These are phyloP conservation scores for Yarrowia porcina DNA, from an alignment of 805 yeast species.

Conservation along the genomic window DNA sequence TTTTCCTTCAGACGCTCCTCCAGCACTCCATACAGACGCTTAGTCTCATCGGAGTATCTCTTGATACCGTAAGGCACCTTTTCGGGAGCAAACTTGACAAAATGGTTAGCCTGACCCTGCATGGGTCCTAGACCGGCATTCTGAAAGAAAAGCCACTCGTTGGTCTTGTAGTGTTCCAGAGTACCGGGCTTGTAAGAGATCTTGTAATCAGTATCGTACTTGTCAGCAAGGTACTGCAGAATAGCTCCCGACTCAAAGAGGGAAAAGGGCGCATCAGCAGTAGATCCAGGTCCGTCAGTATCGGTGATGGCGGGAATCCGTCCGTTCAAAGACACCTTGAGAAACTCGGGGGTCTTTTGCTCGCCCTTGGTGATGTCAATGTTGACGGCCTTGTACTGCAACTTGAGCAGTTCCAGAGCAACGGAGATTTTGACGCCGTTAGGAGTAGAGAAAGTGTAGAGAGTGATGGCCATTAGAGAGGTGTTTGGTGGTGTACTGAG, in stretches of 20 bases:
- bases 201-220: slow-evolving; percentile 54
- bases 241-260: slow-evolving; percentile 63
- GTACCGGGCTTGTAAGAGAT: slow-evolving; percentile 41
- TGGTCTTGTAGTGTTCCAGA: slow-evolving; percentile 44
- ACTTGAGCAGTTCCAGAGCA: slow-evolving; percentile 38
- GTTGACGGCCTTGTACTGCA: slow-evolving; percentile 39
- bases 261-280: slow-evolving; percentile 40
- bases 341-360: slow-evolving; percentile 57
- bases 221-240: slow-evolving; percentile 55
- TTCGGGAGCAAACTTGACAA: slow-evolving; percentile 46
- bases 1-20: slow-evolving; percentile 50
- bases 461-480: slow-evolving; percentile 36
- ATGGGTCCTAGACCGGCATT: slow-evolving; percentile 60
- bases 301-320: slow-evolving; percentile 55
- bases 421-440: slow-evolving; percentile 44
- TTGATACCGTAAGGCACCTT: slow-evolving; percentile 53
- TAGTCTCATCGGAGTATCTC: slow-evolving; percentile 51
- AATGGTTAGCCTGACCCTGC: slow-evolving; percentile 60
- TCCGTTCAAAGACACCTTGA: slow-evolving; percentile 60
- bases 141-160: slow-evolving; percentile 54
- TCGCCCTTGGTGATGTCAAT: slow-evolving; percentile 45
- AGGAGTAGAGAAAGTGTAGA: slow-evolving; percentile 46
- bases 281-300: slow-evolving; percentile 32
- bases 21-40: slow-evolving; percentile 52
- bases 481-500: neutral